These are phyloP conservation scores for Boletus patriciae DNA, from an alignment of 768 basidiomycete genomes.

Conservation along the genomic window DNA sequence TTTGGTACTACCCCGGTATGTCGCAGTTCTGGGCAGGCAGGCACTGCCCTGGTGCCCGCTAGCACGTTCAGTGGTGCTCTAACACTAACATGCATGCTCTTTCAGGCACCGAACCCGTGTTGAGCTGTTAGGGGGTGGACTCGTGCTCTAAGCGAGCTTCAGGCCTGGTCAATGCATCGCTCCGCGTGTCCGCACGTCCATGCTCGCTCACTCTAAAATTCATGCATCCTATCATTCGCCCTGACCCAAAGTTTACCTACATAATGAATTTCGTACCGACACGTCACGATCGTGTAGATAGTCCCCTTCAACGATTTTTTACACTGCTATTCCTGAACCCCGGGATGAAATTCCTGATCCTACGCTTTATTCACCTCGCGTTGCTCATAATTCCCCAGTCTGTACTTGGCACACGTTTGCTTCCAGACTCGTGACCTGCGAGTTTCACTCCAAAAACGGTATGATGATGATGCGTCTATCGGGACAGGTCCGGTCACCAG, in stretches of 20 bases:
- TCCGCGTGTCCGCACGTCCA: neutral
- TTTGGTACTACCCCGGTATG: slow-evolving; percentile 54
- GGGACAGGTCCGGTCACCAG: no score
- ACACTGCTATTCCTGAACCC: no score
- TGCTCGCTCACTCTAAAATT: neutral
- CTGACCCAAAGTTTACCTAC: neutral
- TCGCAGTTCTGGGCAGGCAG: neutral
- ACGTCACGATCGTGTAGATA: slow-evolving; percentile 21
- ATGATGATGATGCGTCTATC: no score
- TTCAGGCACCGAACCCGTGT: neutral
- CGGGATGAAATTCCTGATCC: no score
- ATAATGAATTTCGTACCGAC: neutral
- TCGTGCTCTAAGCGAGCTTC: neutral
- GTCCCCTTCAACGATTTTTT: neutral
- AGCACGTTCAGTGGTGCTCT: neutral
- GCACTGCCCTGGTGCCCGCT: neutral
- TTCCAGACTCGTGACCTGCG: no score
- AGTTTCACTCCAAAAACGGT: no score
- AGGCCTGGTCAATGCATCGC: neutral
- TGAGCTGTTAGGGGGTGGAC: neutral
- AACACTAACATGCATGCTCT: slow-evolving; percentile 7
- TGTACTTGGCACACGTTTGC: no score
- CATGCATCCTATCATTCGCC: neutral
- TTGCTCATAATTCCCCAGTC: no score
- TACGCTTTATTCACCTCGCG: no score